Conservation (phyloP, 768 basidiomycete species). For the Mrakia blollopis region DNA sequence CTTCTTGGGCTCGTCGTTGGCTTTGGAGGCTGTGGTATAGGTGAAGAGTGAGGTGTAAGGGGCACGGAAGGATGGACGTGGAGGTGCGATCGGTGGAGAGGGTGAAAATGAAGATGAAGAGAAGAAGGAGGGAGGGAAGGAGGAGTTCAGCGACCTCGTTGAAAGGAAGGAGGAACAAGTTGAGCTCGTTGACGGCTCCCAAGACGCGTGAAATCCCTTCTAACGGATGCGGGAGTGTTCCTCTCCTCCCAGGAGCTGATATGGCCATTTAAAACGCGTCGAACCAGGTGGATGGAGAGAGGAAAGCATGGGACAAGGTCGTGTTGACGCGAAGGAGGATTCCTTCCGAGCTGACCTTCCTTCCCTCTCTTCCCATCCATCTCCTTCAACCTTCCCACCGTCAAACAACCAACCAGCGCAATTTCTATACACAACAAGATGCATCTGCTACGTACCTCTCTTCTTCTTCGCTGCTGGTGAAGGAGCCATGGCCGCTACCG, state of each 20-base stretch:
- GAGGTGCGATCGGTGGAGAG: not conserved
- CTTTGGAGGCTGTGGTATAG: not conserved
- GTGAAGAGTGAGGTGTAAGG: not conserved
- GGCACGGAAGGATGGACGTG: not conserved
- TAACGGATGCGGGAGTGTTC: too few species aligned
- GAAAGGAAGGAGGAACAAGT: not conserved
- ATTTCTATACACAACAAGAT: not conserved
- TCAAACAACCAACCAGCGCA: not conserved
- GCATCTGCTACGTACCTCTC: not conserved
- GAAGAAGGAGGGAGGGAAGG: not conserved
- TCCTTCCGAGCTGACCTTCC: slow-evolving; percentile 9
- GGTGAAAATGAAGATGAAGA: not conserved
- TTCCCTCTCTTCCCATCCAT: not conserved
- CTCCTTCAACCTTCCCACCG: not conserved
- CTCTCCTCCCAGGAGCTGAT: not conserved
- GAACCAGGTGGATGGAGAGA: not conserved
- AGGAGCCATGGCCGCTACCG: slow-evolving; percentile 2
- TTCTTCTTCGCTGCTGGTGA: slow-evolving; percentile 3
- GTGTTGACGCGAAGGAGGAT: slow-evolving; percentile 13
- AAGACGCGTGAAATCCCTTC: not conserved
- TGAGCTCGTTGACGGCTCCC: not conserved
- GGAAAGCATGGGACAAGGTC: not conserved
- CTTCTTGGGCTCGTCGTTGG: slow-evolving; percentile 43
- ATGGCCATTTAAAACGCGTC: not conserved
- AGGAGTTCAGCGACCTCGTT: not conserved